Evolutionary conservation across 306 rosid genomes (phyloP).

Genomic region (Dryas alaskensis): DNA sequence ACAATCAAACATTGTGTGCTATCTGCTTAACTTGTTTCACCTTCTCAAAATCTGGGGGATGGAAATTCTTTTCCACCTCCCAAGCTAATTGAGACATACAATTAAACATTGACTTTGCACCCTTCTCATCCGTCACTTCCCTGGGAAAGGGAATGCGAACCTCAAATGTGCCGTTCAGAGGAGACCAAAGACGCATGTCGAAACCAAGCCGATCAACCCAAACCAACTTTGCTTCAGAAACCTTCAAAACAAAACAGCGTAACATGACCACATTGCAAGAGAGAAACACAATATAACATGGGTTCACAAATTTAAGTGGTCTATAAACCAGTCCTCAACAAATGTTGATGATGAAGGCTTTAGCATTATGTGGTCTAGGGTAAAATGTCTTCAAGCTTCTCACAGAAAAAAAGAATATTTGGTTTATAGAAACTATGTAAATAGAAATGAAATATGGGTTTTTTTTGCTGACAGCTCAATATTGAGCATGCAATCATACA

Average conservation of each 20-base stretch:
- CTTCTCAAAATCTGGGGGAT: conserved; percentile 53
- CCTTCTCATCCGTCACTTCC: conserved; percentile 80
- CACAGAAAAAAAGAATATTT: neutral
- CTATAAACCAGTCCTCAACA: neutral
- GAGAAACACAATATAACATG: neutral
- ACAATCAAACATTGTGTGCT: conserved; percentile 4
- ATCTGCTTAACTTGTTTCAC: conserved; percentile 71
- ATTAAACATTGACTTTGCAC: conserved; percentile 81
- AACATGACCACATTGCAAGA: conserved; percentile 1
- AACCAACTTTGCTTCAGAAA: conserved; percentile 80
- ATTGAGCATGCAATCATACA: neutral
- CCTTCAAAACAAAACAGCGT: conserved; percentile 35
- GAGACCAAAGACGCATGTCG: conserved; percentile 68
- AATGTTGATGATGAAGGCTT: neutral
- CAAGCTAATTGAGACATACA: conserved; percentile 93
- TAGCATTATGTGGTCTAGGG: neutral
- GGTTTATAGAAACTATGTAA: neutral
- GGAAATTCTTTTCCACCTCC: conserved; percentile 87
- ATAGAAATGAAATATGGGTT: neutral
- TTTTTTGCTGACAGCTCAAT: neutral
- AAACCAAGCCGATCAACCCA: conserved; percentile 91
- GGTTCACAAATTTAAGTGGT: neutral
- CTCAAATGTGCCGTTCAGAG: conserved; percentile 59
- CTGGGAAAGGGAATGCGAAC: conserved; percentile 82
- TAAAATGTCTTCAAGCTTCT: neutral